Base-by-base conservation (phyloP, 768 basidiomycete genomes). In the Pleurotus salmoneostramineus region DNA sequence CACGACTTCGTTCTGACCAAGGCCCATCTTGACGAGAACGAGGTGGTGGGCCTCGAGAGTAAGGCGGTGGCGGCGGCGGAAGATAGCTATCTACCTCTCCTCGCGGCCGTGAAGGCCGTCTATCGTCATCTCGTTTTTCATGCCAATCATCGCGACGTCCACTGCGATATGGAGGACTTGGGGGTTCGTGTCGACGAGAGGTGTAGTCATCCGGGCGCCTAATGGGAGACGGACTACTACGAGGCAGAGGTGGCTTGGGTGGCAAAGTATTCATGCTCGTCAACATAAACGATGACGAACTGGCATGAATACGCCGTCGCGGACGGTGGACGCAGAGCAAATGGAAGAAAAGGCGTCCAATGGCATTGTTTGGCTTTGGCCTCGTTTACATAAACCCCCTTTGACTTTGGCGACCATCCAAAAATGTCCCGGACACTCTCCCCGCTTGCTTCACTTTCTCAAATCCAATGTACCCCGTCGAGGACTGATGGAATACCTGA, bases 391-490 rank as follows among this genome's bases (percentile, higher is more conserved):
- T 27, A 27, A 27, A 27, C 21, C 21, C 21, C 21, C 21, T 27
- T 27, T 27, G 21, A 27, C 21, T 3, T 1, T 1, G 21, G 21
- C 21, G 21, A 27, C 21, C 21, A 21, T 15, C 55, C 11, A 36
- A 31, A 31, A 10, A 21, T 27, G 33, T 74, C 77, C 50, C 2
- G 14, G 6, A 14, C 44, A n/a, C 76, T 92, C 57, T 85, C 93
- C 67, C 94, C 95, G 4, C 77, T 98, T 47, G 95, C 95, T 2
- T 89, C 92, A 1, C 74, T 89, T 4, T 71, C 80, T 1, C 95
- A 97, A 65, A 83, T 95, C 50, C 77, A 87, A 63, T 81, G 79
- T 37, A 89, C 91, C 0, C 95, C 95, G 0, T 98, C 95, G 0
- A 68, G 74, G 31, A 81, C 84, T 60, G 95, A 98, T 75, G 92